phyloP scores from a whole-genome alignment of 768 basidiomycete species.

The Brasilioporus rufonigricans region DNA sequence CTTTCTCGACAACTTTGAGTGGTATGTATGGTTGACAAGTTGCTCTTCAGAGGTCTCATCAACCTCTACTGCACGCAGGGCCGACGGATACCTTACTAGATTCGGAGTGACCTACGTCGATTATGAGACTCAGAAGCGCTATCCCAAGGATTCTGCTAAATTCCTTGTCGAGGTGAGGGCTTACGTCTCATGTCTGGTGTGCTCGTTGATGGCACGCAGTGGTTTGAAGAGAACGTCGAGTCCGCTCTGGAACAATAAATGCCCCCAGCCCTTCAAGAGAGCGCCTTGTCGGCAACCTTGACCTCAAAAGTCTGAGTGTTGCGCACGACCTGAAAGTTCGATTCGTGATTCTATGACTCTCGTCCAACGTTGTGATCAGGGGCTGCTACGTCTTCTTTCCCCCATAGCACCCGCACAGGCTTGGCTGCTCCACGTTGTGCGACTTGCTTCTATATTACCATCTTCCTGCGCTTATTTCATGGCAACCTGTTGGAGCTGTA shows the following conservation, averaged over 20 bases:
- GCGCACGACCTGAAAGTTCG: too few relatives aligned
- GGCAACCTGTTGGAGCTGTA: not conserved
- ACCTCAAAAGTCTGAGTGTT: too few relatives aligned
- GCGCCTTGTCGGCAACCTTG: too few relatives aligned
- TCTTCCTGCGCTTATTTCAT: slow-evolving; percentile 3
- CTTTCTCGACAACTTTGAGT: slow-evolving; percentile 72
- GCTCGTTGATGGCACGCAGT: slow-evolving; percentile 12
- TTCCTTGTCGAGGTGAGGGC: slow-evolving; percentile 51
- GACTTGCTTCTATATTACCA: too few relatives aligned
- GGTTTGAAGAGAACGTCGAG: slow-evolving; percentile 30
- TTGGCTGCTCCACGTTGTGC: not conserved
- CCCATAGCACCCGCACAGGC: not conserved
- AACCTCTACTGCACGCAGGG: slow-evolving; percentile 36
- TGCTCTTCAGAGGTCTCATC: not conserved
- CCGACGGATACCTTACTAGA: slow-evolving; percentile 66
- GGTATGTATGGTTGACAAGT: slow-evolving; percentile 30
- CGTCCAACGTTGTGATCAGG: too few relatives aligned
- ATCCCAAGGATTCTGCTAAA: slow-evolving; percentile 60
- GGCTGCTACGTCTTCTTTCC: not conserved
- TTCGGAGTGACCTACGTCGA: slow-evolving; percentile 74
- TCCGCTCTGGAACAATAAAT: too few relatives aligned
- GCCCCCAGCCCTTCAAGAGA: too few relatives aligned
- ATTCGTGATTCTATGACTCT: too few relatives aligned
- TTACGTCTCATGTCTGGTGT: not conserved
- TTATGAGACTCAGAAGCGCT: slow-evolving; percentile 63